Evolutionary conservation across 164 flowering plant species (phyloP).

Genomic region (Vitis amurensis): DNA sequence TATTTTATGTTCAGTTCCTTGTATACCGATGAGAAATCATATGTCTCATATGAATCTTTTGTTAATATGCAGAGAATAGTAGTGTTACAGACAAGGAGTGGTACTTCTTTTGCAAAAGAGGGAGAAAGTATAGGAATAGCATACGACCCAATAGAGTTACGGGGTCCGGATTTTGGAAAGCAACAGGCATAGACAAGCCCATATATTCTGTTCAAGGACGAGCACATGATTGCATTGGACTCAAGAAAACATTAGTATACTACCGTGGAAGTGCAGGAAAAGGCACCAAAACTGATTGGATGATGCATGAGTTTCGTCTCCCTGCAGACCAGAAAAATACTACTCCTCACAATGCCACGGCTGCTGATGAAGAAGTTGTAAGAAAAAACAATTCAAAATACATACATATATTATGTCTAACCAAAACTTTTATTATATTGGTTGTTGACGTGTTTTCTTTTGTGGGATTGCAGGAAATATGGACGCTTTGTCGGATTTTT

Average conservation of each 20-base stretch:
- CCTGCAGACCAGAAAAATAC: too few species aligned
- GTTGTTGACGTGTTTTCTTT: too few species aligned
- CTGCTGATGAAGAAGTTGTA: too few species aligned
- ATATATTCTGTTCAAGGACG: conserved; percentile 43
- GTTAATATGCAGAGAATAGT: conserved; percentile 26
- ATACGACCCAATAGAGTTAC: conserved; percentile 92
- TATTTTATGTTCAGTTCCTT: neutral
- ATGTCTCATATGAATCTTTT: neutral
- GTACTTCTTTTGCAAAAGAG: conserved; percentile 90
- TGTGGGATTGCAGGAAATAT: conserved; percentile 61
- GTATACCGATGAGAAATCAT: neutral
- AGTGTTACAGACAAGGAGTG: conserved; percentile 61
- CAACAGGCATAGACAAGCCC: conserved; percentile 88
- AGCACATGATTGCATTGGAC: conserved; percentile 58
- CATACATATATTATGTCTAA: too few species aligned
- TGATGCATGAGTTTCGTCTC: too few species aligned
- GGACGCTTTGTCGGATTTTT: conserved; percentile 89
- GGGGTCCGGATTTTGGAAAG: conserved; percentile 96
- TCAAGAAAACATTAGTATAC: conserved; percentile 57
- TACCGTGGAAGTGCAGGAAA: too few species aligned
- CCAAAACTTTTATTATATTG: too few species aligned
- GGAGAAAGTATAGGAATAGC: conserved; percentile 89
- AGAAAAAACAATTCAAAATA: too few species aligned
- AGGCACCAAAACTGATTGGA: too few species aligned
- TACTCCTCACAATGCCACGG: too few species aligned